Evolutionary conservation across 2,329 filamentous ascomycete species (phyloP).

Genomic region (Aciculosporium take): DNA sequence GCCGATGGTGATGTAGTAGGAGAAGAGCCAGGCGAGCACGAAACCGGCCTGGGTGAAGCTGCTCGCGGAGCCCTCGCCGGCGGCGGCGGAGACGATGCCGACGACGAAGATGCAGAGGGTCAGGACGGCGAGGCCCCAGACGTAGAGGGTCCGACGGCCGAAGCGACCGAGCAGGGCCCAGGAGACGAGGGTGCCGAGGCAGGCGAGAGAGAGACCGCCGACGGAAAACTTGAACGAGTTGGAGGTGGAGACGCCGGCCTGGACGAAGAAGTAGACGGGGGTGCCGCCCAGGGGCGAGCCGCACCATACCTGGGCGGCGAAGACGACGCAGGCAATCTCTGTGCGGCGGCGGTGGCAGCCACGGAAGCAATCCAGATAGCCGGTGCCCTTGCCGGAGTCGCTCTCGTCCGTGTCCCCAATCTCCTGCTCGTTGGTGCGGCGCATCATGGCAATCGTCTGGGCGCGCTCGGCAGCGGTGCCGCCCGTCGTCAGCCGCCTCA

Average conservation of each 20-base stretch:
- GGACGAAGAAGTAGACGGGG: slow-evolving; percentile 35
- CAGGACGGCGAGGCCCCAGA: slow-evolving; percentile 35
- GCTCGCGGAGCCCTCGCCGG: slow-evolving; percentile 28
- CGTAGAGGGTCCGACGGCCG: slow-evolving; percentile 31
- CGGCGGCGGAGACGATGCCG: slow-evolving; percentile 39
- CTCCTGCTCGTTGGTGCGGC: slow-evolving; percentile 35
- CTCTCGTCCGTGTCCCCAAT: slow-evolving; percentile 21
- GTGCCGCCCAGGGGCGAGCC: slow-evolving; percentile 43
- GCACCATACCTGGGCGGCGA: slow-evolving; percentile 26
- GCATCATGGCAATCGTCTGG: slow-evolving; percentile 34
- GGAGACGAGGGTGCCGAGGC: slow-evolving; percentile 29
- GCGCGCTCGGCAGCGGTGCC: slow-evolving; percentile 21
- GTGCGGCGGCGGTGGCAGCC: slow-evolving; percentile 31
- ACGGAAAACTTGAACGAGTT: slow-evolving; percentile 27
- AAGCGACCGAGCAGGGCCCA: slow-evolving; percentile 30
- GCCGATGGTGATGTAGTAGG: slow-evolving; percentile 25
- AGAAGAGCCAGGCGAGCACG: slow-evolving; percentile 30
- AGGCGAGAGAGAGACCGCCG: slow-evolving; percentile 28
- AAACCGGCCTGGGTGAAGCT: slow-evolving; percentile 34
- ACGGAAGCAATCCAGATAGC: slow-evolving; percentile 33
- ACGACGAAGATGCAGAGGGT: slow-evolving; percentile 25
- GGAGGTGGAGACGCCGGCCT: slow-evolving; percentile 24
- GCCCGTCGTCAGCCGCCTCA: slow-evolving; percentile 26
- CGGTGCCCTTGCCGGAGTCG: too few relatives aligned
- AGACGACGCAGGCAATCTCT: slow-evolving; percentile 30